These are phyloP conservation scores for Emergomyces pasteurianus DNA, from an alignment of 2,329 filamentous ascomycete genomes.

Conservation along the genomic window DNA sequence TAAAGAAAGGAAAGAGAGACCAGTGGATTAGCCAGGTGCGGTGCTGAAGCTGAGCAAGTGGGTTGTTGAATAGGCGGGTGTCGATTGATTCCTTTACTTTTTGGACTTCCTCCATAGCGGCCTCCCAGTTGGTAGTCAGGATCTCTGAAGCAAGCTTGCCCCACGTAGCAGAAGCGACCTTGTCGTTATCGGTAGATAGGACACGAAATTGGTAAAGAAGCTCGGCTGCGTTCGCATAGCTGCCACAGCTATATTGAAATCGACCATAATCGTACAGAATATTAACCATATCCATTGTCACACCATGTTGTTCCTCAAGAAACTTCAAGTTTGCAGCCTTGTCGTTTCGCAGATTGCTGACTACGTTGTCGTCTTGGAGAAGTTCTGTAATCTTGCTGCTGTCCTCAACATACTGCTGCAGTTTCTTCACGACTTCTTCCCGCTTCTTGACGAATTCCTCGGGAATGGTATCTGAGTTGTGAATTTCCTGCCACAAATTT, in stretches of 20 bases:
- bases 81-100: slow-evolving; percentile 91
- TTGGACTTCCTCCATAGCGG: slow-evolving; percentile 76
- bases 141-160: slow-evolving; percentile 96
- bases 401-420: slow-evolving; percentile 75
- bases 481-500: slow-evolving; percentile 77
- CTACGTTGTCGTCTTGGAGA: slow-evolving; percentile 76
- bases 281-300: slow-evolving; percentile 91
- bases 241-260: slow-evolving; percentile 96
- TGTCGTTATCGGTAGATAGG: slow-evolving; percentile 95
- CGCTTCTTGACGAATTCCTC: slow-evolving; percentile 81
- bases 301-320: slow-evolving; percentile 89
- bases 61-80: slow-evolving; percentile 89
- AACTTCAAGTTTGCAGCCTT: slow-evolving; percentile 99
- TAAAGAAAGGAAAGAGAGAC: slow-evolving; percentile 98
- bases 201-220: slow-evolving; percentile 96
- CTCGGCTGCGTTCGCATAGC: slow-evolving; percentile 81
- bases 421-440: slow-evolving; percentile 70
- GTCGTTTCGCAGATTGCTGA: slow-evolving; percentile 83
- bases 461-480: slow-evolving; percentile 65
- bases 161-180: slow-evolving; percentile 91
- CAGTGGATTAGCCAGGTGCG: slow-evolving; percentile 97
- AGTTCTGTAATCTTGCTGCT: slow-evolving; percentile 81
- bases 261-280: slow-evolving; percentile 90
- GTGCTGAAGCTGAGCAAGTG: slow-evolving; percentile 87
- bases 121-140: slow-evolving; percentile 88